Conservation (phyloP, 768 basidiomycete genomes). For the Gautieria morchelliformis region DNA sequence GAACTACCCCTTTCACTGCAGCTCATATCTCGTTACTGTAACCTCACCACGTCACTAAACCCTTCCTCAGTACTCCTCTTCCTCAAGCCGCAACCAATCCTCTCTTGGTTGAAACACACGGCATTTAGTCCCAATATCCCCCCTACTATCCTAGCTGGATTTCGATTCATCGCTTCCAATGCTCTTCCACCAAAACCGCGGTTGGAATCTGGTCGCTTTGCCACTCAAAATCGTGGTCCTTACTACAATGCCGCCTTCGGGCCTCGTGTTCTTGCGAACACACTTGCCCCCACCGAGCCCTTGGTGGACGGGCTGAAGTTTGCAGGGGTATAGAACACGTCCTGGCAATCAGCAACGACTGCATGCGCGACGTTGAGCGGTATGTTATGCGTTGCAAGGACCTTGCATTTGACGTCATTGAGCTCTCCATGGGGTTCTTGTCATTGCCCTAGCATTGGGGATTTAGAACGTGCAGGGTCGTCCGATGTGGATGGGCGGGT, state of each 20-base stretch:
- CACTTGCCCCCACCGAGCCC: slow-evolving; percentile 31
- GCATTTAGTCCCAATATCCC: not conserved
- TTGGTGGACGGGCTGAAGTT: slow-evolving; percentile 38
- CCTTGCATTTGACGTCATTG: slow-evolving; percentile 34
- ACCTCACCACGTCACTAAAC: no score
- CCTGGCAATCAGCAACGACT: slow-evolving; percentile 24
- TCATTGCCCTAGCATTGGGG: slow-evolving; percentile 23
- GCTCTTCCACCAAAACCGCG: slow-evolving; percentile 4
- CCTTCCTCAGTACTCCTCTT: no score
- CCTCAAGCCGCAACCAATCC: no score
- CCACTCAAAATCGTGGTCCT: no score
- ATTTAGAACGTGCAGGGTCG: slow-evolving; percentile 31
- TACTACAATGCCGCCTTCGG: no score
- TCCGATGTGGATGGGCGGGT: slow-evolving; percentile 32
- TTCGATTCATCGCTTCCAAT: slow-evolving; percentile 6
- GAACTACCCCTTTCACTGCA: no score
- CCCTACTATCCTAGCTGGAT: not conserved
- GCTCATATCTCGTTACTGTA: no score
- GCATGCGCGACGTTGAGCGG: slow-evolving; percentile 25
- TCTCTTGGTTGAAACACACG: not conserved
- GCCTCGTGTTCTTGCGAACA: slow-evolving; percentile 30
- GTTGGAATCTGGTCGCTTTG: no score
- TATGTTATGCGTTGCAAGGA: slow-evolving; percentile 30
- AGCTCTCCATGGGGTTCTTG: no score
- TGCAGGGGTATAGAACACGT: slow-evolving; percentile 33